phyloP scores from a whole-genome alignment of 2,329 filamentous ascomycete species.

The Fusarium liriodendri region DNA sequence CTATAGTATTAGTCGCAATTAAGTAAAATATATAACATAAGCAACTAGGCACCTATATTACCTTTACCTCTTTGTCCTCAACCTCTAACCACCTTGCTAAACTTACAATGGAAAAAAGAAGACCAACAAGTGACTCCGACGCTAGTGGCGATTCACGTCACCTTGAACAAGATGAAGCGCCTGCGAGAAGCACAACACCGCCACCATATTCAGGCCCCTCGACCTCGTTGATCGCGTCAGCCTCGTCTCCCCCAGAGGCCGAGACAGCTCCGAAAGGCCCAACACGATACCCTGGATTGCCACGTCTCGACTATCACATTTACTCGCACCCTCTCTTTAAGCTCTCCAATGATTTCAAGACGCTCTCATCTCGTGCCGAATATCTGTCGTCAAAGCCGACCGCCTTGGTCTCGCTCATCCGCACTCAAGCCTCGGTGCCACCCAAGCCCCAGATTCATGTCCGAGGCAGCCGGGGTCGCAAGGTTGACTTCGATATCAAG shows the following conservation, averaged over 20 bases:
- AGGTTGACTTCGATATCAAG: slow-evolving; percentile 64
- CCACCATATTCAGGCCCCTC: slow-evolving; percentile 42
- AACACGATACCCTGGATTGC: slow-evolving; percentile 59
- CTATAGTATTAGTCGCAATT: too few species aligned
- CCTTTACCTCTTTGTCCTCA: not conserved
- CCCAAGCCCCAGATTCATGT: slow-evolving; percentile 66
- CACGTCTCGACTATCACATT: slow-evolving; percentile 61
- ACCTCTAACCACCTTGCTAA: not conserved
- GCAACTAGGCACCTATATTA: not conserved
- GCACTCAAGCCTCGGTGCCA: slow-evolving; percentile 61
- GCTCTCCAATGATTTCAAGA: slow-evolving; percentile 60
- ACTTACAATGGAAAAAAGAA: not conserved
- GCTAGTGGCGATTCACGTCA: not conserved
- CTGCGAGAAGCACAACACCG: slow-evolving; percentile 17
- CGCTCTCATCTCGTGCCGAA: slow-evolving; percentile 59
- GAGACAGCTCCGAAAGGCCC: slow-evolving; percentile 22
- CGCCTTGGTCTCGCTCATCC: slow-evolving; percentile 60
- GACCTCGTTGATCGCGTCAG: not conserved
- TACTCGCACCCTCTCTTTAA: slow-evolving; percentile 65
- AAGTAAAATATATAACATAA: not conserved
- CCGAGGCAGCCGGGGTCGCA: slow-evolving; percentile 56
- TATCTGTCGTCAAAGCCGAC: slow-evolving; percentile 59
- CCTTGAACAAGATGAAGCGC: not conserved
- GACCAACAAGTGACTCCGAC: not conserved
- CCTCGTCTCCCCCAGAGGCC: not conserved